These are phyloP conservation scores for Hygrophoropsis aurantiaca DNA, from an alignment of 768 basidiomycete species.

Conservation along the genomic window DNA sequence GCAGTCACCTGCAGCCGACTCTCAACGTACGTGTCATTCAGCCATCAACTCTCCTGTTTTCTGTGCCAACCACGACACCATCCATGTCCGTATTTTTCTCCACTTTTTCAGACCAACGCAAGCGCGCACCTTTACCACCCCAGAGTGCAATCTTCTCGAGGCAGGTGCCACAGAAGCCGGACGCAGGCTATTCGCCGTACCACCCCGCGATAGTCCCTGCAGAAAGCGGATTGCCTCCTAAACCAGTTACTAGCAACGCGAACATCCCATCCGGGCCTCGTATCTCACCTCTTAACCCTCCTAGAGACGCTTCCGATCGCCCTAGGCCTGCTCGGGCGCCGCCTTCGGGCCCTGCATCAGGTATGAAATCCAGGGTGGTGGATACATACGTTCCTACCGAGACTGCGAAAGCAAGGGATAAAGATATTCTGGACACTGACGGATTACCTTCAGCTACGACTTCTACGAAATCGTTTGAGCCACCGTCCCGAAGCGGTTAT, in stretches of 20 bases:
- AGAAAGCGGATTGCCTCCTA: constrained; percentile 11
- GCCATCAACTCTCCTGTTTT: constrained; percentile 24
- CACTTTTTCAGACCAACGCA: constrained; percentile 29
- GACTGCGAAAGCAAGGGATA: constrained; percentile 18
- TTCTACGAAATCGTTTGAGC: constrained; percentile 16
- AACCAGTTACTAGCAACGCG: neutral
- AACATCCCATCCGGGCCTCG: constrained; percentile 7
- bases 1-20: constrained; percentile 21
- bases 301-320: constrained; percentile 3
- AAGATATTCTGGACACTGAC: constrained; percentile 28
- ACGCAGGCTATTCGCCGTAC: constrained; percentile 6
- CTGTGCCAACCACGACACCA: constrained; percentile 26
- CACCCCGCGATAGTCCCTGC: constrained; percentile 3
- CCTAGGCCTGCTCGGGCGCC: constrained; percentile 2
- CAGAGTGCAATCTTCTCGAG: constrained; percentile 31
- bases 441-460: constrained; percentile 6
- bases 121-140: constrained; percentile 35
- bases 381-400: constrained; percentile 18
- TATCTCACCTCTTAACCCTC: neutral
- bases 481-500: constrained; percentile 15
- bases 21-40: constrained; percentile 38
- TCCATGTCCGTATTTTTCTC: constrained; percentile 12
- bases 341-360: constrained; percentile 3
- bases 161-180: constrained; percentile 8
- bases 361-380: neutral